These are phyloP conservation scores for Termitomyces sp. DNA, from an alignment of 768 basidiomycete species.

Conservation along the genomic window DNA sequence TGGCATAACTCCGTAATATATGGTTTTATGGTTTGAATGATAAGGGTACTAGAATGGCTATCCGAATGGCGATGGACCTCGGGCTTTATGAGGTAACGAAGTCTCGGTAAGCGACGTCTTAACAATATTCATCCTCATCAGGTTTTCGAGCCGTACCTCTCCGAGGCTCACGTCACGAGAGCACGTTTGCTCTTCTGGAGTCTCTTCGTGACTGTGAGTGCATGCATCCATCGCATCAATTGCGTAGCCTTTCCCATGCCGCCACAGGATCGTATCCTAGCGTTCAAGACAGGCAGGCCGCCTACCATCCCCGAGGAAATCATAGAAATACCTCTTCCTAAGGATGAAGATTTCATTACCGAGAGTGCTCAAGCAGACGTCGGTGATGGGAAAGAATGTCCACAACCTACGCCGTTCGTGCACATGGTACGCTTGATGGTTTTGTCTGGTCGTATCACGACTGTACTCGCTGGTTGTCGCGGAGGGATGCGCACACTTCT, in stretches of 20 bases:
- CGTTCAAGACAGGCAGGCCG: slow-evolving; percentile 10
- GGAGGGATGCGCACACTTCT: slow-evolving; percentile 9
- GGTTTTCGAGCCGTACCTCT: slow-evolving; percentile 9
- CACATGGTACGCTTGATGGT: slow-evolving; percentile 13
- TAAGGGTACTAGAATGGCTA: slow-evolving; percentile 8
- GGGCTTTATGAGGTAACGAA: slow-evolving; percentile 11
- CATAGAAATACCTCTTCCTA: slow-evolving; percentile 14
- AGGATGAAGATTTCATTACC: slow-evolving; percentile 11
- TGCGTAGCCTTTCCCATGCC: neutral
- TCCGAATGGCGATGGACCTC: slow-evolving; percentile 14
- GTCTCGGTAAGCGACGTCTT: neutral
- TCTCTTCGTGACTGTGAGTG: slow-evolving; percentile 11
- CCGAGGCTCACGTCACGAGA: slow-evolving; percentile 8
- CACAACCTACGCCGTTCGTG: slow-evolving; percentile 10
- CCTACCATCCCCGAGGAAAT: slow-evolving; percentile 13
- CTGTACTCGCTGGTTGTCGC: slow-evolving; percentile 8
- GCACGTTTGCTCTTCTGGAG: slow-evolving; percentile 14
- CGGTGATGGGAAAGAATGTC: slow-evolving; percentile 3
- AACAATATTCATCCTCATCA: neutral
- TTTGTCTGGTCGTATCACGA: slow-evolving; percentile 10
- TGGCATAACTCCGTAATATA: neutral
- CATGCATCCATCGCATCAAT: neutral
- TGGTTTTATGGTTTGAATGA: neutral
- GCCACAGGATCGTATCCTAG: slow-evolving; percentile 11
- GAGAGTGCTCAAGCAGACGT: slow-evolving; percentile 6